Evolutionary conservation across 148 eudicot genomes (phyloP).

Genomic region (Spergularia bocconei): DNA sequence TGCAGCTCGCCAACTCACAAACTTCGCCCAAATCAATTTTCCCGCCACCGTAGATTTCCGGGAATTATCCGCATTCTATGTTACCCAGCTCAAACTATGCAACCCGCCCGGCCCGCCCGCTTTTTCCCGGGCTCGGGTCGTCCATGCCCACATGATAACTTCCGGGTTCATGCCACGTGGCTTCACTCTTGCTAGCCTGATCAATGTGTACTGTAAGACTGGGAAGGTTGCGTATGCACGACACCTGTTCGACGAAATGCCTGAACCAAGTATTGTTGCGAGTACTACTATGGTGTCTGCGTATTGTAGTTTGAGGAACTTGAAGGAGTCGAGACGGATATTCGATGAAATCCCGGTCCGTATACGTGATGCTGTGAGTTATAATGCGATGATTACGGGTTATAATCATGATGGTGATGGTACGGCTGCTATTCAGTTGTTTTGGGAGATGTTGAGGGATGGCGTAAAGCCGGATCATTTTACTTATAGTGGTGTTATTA

Average conservation of each 20-base stretch:
- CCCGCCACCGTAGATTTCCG: constrained; percentile 26
- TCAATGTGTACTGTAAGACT: constrained; percentile 45
- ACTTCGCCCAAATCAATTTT: constrained; percentile 15
- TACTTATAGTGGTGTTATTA: constrained; percentile 39
- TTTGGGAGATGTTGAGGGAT: constrained; percentile 33
- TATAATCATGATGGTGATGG: constrained; percentile 50
- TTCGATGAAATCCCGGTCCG: constrained; percentile 45
- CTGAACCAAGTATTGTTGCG: constrained; percentile 48
- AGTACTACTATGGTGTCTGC: constrained; percentile 57
- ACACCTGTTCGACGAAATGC: constrained; percentile 57
- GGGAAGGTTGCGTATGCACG: constrained; percentile 41
- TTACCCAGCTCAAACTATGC: constrained; percentile 62
- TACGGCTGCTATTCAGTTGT: constrained; percentile 37
- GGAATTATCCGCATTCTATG: constrained; percentile 53
- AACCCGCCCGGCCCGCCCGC: constrained; percentile 38
- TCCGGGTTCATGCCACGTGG: constrained; percentile 66
- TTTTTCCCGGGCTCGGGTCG: constrained; percentile 33
- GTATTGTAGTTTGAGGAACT: constrained; percentile 34
- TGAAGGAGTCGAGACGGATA: constrained; percentile 37
- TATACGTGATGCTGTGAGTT: constrained; percentile 51
- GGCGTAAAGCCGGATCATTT: constrained; percentile 46
- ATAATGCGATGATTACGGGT: constrained; percentile 67
- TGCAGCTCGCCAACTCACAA: constrained; percentile 13
- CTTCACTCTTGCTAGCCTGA: constrained; percentile 51
- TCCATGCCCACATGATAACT: constrained; percentile 76